Percentiles rank a stretch among this genome's conserved stretches.
These are phyloP conservation scores for Gossypioides kirkii DNA, from an alignment of 345 rosid genomes.

Conservation along the genomic window DNA sequence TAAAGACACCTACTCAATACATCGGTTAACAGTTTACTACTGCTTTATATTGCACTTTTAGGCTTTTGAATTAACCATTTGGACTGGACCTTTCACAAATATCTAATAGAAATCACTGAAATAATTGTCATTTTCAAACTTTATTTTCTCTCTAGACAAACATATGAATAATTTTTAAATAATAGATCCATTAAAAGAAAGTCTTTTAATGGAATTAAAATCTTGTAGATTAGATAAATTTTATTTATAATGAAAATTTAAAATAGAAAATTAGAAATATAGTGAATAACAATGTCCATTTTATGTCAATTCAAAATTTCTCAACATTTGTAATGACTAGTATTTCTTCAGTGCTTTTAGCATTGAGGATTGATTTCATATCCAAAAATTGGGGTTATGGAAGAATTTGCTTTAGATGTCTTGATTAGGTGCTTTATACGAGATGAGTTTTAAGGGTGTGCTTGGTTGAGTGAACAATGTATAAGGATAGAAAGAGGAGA, in stretches of 20 bases:
- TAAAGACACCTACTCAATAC: neutral
- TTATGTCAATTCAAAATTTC: neutral
- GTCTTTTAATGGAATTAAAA: constrained; percentile 31
- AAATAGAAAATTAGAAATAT: neutral
- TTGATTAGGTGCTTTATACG: neutral
- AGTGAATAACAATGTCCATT: neutral
- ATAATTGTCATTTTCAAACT: neutral
- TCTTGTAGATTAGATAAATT: neutral
- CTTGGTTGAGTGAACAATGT: neutral
- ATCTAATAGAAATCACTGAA: neutral
- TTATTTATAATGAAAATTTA: neutral
- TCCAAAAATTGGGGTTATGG: neutral
- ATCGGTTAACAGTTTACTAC: neutral
- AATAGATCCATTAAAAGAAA: neutral
- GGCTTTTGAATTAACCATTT: neutral
- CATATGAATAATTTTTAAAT: neutral
- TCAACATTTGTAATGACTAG: no score
- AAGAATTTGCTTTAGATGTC: neutral
- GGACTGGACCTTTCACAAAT: neutral
- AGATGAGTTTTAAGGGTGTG: neutral
- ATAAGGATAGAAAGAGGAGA: neutral
- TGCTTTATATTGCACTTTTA: neutral
- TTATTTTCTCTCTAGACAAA: neutral
- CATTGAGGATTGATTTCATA: neutral
- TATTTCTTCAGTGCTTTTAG: neutral